Evolutionary conservation across 352 stramenopile genomes (phyloP), one percentile per base, ranked within the genome.

Genomic region (Globisporangium echinulatum): DNA sequence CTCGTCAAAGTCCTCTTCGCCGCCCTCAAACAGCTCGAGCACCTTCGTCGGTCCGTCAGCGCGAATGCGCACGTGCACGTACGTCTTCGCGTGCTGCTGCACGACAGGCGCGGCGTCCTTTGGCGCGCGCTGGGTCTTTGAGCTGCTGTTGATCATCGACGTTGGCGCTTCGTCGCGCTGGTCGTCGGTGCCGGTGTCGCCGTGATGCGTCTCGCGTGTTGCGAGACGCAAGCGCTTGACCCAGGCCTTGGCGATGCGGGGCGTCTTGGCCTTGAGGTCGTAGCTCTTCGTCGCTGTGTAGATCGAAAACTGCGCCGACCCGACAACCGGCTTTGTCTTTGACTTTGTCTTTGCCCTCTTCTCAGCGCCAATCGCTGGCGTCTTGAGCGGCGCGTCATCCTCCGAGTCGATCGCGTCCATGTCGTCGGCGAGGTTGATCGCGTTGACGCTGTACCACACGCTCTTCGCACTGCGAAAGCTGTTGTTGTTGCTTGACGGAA

Each of bases 31-130:
- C 4, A 97, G 56, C 60, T 97, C 88, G n/a, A 97, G 66, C 15
- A 97, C 88, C 58, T 96, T 97, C 33, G 87, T 97, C 5, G 87
- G 84, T 1, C 88, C 88, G 67, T 97, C 88, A 37, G 88, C 87
- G 54, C 85, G 80, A 47, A 96, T 77, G 15, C 87, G 83, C 62
- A 94, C 76, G 47, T 90, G 74, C 9, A 96, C 83, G 51, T 94
- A 95, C 7, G 87, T 94, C 63, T 94, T 96, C 0, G 85, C 84
- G 38, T 86, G 80, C 61, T 91, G 81, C 61, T 91, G 81, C 43
- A 89, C 70, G 17, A 82, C 63, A 8, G 74, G 68, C 37, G 73
- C 55, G 49, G 71, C 54, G 39, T 79, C 62, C 19, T 75, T 69
- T 46, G 78, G 71, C 5, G 60, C 62, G 11, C 74, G 74, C 43